These are phyloP conservation scores for Aspergillus funiculosus DNA, from an alignment of 495 filamentous ascomycete genomes.

Conservation along the genomic window DNA sequence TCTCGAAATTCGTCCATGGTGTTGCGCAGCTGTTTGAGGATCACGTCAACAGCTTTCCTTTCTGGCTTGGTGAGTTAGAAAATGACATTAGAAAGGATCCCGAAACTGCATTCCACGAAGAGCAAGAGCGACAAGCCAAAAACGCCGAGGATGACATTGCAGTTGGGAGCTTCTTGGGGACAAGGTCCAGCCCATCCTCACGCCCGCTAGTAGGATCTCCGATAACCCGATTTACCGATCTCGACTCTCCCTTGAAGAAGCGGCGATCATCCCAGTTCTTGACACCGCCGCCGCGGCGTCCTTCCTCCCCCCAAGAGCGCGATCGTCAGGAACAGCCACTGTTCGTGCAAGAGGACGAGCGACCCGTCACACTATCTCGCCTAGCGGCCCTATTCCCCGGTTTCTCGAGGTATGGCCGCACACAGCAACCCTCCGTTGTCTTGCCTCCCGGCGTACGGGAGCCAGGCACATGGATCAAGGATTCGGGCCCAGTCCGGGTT, in stretches of 20 bases:
- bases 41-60: conserved; percentile 89
- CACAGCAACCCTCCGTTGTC: conserved; percentile 36
- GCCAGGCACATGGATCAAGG: conserved; percentile 83
- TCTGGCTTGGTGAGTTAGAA: conserved; percentile 88
- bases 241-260: conserved; percentile 18
- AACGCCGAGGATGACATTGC: conserved; percentile 80
- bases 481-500: conserved; percentile 79
- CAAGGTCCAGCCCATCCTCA: conserved; percentile 43
- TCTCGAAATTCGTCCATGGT: conserved; percentile 96
- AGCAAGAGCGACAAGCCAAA: conserved; percentile 73
- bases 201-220: conserved; percentile 53
- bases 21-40: conserved; percentile 89
- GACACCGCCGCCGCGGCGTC: conserved; percentile 17
- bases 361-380: conserved; percentile 30
- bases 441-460: conserved; percentile 83
- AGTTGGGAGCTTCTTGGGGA: conserved; percentile 75
- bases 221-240: conserved; percentile 27
- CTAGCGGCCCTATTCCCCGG: conserved; percentile 60
- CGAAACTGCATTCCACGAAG: conserved; percentile 81
- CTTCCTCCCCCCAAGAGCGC: conserved; percentile 17
- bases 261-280: conserved; percentile 24
- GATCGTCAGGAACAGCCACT: conserved; percentile 15
- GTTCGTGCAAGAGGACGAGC: conserved; percentile 15
- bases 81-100: conserved; percentile 91
- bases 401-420: conserved; percentile 66